Base-by-base conservation (phyloP, 2,329 filamentous ascomycete species). In the Davidsoniella virescens region DNA sequence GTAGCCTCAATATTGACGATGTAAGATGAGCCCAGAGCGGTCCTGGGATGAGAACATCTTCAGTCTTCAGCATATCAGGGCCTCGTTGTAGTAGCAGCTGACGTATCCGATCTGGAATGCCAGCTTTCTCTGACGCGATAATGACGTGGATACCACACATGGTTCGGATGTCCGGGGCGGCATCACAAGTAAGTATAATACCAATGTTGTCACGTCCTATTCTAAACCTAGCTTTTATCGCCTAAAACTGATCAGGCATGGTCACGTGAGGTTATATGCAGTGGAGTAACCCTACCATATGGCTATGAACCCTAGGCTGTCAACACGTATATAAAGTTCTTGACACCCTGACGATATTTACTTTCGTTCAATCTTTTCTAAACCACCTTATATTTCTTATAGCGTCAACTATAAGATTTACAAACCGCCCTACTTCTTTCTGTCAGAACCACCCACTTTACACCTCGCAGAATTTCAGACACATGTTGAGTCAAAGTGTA, bases 91-190 rank as follows among this genome's bases (percentile, higher is more conserved):
- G 12, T 14, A 49, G 38, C 4, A 29, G 14, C 6, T 9, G 38
- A 4, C 18, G 20, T 9, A 49, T 38, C 8, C 9, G 14, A 12
- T 26, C 25, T 10, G 49, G 38, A 37, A 51, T 16, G 2, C n/a
- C n/a, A 16, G n/a, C 16, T 12, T 29, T 16, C 6, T 16, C 36
- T 43, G 18, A 16, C 10, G 37, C 12, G 17, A 36, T 44, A 12
- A 46, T 23, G 38, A 51, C 51, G 43, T 52, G 52, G n/a, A 55
- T 55, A 17, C 54, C 54, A 44, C 54, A 55, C 54, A 55, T 54
- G 9, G 25, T 50, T 29, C n/a, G 9, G 26, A n/a, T 36, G 17
- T 44, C 20, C 12, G 16, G 36, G 17, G 33, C 23, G 18, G 26
- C 12, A 49, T 33, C 29, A 12, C 29, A 33, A 33, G 29, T 12